These are phyloP conservation scores for Colletotrichum orchidophilum DNA, from an alignment of 2,329 filamentous ascomycete species.

Conservation along the genomic window DNA sequence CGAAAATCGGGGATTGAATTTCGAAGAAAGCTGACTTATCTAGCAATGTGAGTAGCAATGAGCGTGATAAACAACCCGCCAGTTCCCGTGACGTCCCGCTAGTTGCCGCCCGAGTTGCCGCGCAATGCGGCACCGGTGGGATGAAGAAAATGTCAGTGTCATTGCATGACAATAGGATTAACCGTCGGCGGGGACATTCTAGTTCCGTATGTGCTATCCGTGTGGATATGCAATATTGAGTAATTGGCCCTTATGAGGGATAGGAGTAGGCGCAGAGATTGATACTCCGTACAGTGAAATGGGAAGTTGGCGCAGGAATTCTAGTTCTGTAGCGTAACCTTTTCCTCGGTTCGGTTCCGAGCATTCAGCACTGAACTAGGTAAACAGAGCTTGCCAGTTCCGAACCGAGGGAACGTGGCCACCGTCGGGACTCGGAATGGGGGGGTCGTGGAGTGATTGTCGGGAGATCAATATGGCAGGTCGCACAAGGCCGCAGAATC, in stretches of 20 bases:
- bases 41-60: not conserved
- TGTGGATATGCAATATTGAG: no score
- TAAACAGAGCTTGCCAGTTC: not conserved
- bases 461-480: not conserved
- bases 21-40: not conserved
- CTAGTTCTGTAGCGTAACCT: not conserved
- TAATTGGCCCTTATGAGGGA: no score
- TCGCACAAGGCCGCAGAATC: not conserved
- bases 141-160: not conserved
- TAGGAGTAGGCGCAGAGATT: no score
- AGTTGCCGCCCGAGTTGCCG: not conserved
- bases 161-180: not conserved
- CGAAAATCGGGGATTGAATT: not conserved
- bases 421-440: not conserved
- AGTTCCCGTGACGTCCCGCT: no score
- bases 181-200: not conserved
- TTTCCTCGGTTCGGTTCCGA: not conserved
- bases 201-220: no score
- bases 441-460: not conserved
- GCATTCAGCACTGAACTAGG: not conserved
- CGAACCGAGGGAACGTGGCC: not conserved
- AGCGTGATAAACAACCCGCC: not conserved
- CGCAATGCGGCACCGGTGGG: not conserved
- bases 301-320: no score
- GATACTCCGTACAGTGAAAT: no score